Base-by-base conservation (phyloP, 2,329 filamentous ascomycete species). In the Epichloe typhina region DNA sequence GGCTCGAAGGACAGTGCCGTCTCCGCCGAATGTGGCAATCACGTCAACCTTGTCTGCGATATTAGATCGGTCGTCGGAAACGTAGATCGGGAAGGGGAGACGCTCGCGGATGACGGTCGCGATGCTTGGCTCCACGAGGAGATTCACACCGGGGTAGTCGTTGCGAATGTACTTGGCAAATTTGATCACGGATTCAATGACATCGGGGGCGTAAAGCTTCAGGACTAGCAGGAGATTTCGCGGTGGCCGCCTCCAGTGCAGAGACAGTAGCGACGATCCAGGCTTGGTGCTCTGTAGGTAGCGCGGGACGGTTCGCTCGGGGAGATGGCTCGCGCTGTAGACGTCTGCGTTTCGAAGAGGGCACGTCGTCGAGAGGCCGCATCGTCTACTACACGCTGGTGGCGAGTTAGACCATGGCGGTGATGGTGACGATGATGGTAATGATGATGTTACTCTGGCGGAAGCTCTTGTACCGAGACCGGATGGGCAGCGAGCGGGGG, bases 21-120 rank as follows among this genome's bases (percentile, higher is more conserved):
- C 93, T 41, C 93, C 93, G 49, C 93, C 93, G 47, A 98, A 80
- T 0, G 93, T 97, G 42, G 88, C 83, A 21, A 91, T 84, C 52
- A 96, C 74, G 62, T 98, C 93, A 53, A 94, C 84, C 69, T 93
- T 95, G 52, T 81, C 73, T 40, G 88, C 80, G 50, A 93, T 80
- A 21, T 71, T 73, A 35, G 72, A 59, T 1, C 74, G 64, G 39
- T 70, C 68, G 49, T 69, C 73, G 50, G 68, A 68, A 36, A 77
- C 74, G 62, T 88, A 90, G 40, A 94, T 76, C 5, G 89, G 86
- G 56, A 89, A 89, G 4, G 80, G 67, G 5, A 97, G 72, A 2
- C 72, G 71, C 3, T 80, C 72, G 64, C 94, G 86, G 35, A 96
- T 71, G 53, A 83, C 75, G 5, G 76, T 64, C 3, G 91, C 89